These are phyloP conservation scores for Fennellomyces sp. DNA, from an alignment of 371 early-diverging fungal species.

Conservation along the genomic window DNA sequence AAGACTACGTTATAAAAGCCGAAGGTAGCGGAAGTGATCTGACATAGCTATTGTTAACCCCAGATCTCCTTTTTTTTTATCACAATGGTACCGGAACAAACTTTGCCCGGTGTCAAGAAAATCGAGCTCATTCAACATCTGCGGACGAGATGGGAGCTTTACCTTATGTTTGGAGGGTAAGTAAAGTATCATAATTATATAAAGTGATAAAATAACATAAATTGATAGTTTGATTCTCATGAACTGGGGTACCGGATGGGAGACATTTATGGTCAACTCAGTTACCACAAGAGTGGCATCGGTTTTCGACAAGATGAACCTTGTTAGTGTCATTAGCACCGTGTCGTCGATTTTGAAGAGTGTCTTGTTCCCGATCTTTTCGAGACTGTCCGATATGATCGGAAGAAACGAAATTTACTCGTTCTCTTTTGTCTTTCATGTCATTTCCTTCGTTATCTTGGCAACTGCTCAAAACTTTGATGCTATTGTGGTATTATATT, in stretches of 20 bases:
- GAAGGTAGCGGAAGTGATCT: no score
- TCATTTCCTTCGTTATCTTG: conserved; percentile 17
- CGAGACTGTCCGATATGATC: conserved; percentile 27
- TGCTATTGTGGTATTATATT: conserved; percentile 17
- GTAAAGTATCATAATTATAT: no score
- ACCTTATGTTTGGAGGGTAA: background rate
- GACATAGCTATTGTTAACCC: no score
- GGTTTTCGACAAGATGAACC: conserved; percentile 18
- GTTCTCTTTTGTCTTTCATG: conserved; percentile 16
- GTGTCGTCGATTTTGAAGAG: conserved; percentile 33
- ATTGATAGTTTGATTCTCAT: background rate
- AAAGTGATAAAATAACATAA: no score
- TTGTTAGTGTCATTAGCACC: conserved; percentile 28
- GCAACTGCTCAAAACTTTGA: conserved; percentile 21
- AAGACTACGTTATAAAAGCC: no score
- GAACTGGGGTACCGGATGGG: conserved; percentile 14
- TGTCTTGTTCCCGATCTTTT: conserved; percentile 25
- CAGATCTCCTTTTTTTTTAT: no score
- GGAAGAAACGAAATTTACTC: conserved; percentile 22
- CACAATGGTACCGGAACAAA: background rate
- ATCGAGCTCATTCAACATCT: background rate
- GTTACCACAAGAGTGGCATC: conserved; percentile 26
- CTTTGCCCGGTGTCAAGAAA: background rate
- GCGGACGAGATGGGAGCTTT: background rate
- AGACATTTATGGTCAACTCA: conserved; percentile 16